Evolutionary conservation across 1,139 yeast species (phyloP).

Genomic region (Pichia terricola): DNA sequence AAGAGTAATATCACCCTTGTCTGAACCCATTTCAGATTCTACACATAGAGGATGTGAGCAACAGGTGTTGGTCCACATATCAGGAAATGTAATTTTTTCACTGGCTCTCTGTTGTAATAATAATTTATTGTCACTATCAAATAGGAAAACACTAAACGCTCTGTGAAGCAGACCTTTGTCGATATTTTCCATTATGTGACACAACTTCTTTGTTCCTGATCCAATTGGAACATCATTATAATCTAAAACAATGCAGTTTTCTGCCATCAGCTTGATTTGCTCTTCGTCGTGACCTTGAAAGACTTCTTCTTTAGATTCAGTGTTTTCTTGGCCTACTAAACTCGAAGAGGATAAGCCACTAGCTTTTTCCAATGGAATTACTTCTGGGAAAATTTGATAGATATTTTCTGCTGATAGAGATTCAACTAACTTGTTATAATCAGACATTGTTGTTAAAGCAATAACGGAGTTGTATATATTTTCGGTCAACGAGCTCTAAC

Average conservation of each 20-base stretch:
- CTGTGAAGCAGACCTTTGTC: slow-evolving; percentile 81
- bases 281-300: slow-evolving; percentile 87
- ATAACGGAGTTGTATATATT: neutral
- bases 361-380: slow-evolving; percentile 42
- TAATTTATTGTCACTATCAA: slow-evolving; percentile 66
- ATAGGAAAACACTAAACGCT: slow-evolving; percentile 89
- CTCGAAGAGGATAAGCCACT: slow-evolving; percentile 35
- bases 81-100: slow-evolving; percentile 93
- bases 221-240: slow-evolving; percentile 82
- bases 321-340: slow-evolving; percentile 11
- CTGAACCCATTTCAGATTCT: slow-evolving; percentile 62
- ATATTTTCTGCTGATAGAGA: slow-evolving; percentile 37
- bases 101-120: slow-evolving; percentile 81
- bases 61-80: slow-evolving; percentile 97
- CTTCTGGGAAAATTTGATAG: slow-evolving; percentile 51
- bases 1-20: slow-evolving; percentile 25
- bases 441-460: slow-evolving; percentile 1
- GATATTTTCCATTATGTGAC: slow-evolving; percentile 86
- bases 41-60: slow-evolving; percentile 95
- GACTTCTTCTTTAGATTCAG: slow-evolving; percentile 26
- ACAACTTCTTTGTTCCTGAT: slow-evolving; percentile 86
- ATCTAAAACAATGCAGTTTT: slow-evolving; percentile 88
- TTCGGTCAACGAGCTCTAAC: neutral
- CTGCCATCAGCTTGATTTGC: slow-evolving; percentile 92
- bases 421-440: slow-evolving; percentile 45